Evolutionary conservation across 1,284 basidiomycete species (phyloP).

Genomic region (Bjerkandera adusta): DNA sequence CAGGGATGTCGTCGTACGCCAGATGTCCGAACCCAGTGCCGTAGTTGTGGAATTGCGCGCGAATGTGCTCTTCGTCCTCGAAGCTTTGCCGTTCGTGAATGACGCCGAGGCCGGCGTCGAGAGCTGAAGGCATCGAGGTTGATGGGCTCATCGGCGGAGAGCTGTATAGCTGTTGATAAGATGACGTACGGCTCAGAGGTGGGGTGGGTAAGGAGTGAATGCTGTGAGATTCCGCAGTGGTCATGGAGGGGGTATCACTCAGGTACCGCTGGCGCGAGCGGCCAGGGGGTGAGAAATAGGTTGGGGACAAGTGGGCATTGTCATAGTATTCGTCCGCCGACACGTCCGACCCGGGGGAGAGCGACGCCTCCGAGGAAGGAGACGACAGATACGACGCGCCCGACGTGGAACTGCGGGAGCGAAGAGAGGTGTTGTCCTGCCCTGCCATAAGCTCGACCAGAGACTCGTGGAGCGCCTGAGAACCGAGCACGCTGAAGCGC

Average conservation of each 20-base stretch:
- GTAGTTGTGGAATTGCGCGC: too few relatives aligned
- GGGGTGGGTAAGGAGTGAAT: constrained; percentile 32
- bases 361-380: neutral
- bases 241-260: constrained; percentile 44
- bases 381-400: neutral
- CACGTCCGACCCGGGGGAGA: constrained; percentile 5
- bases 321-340: constrained; percentile 31
- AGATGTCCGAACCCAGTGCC: too few relatives aligned
- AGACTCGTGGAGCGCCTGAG: too few relatives aligned
- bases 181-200: constrained; percentile 32
- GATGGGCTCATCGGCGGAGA: constrained; percentile 38
- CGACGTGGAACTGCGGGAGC: neutral
- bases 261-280: constrained; percentile 15
- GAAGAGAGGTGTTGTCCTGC: too few relatives aligned
- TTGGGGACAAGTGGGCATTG: constrained; percentile 21
- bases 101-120: constrained; percentile 19
- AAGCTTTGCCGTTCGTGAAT: constrained; percentile 24
- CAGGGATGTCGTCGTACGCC: too few relatives aligned
- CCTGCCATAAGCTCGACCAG: too few relatives aligned
- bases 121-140: constrained; percentile 14
- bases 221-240: constrained; percentile 40
- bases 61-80: constrained; percentile 23
- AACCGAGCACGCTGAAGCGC: neutral
- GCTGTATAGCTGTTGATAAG: constrained; percentile 21
- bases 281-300: constrained; percentile 25